Conservation (phyloP, 1,139 yeast species). For the Blastobotrys buckinghamii region DNA sequence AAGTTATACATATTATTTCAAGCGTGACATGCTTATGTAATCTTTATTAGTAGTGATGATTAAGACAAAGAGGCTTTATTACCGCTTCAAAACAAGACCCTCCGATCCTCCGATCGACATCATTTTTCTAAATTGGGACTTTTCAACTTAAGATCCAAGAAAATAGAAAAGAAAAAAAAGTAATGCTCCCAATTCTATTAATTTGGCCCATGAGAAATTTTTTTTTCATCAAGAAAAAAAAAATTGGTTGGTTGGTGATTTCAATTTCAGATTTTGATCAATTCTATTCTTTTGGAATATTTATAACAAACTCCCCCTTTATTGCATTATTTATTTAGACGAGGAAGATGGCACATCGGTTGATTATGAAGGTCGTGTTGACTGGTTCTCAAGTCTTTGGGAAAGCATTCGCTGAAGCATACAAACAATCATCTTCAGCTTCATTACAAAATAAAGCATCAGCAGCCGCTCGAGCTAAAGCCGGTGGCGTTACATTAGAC, state of each 20-base stretch:
- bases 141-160: too few relatives aligned
- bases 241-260: neutral
- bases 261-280: neutral
- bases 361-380: conserved; percentile 78
- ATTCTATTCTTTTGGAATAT: neutral
- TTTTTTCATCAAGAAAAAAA: neutral
- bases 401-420: conserved; percentile 93
- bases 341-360: conserved; percentile 91
- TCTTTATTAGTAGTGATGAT: too few relatives aligned
- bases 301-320: too few relatives aligned
- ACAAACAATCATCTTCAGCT: conserved; percentile 91
- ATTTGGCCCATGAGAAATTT: too few relatives aligned
- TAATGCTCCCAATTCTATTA: too few relatives aligned
- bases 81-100: too few relatives aligned
- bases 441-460: conserved; percentile 64
- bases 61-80: too few relatives aligned
- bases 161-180: too few relatives aligned
- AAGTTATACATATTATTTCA: too few relatives aligned
- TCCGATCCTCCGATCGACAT: too few relatives aligned
- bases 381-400: conserved; percentile 97
- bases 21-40: too few relatives aligned
- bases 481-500: conserved; percentile 76
- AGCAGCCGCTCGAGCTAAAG: conserved; percentile 51
- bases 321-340: neutral
- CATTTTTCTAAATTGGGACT: too few relatives aligned